A percentile compares a stretch with the other conserved stretches of the same genome.
These are phyloP conservation scores for Soucietia sequanensis DNA, from an alignment of 805 yeast species.

Conservation along the genomic window DNA sequence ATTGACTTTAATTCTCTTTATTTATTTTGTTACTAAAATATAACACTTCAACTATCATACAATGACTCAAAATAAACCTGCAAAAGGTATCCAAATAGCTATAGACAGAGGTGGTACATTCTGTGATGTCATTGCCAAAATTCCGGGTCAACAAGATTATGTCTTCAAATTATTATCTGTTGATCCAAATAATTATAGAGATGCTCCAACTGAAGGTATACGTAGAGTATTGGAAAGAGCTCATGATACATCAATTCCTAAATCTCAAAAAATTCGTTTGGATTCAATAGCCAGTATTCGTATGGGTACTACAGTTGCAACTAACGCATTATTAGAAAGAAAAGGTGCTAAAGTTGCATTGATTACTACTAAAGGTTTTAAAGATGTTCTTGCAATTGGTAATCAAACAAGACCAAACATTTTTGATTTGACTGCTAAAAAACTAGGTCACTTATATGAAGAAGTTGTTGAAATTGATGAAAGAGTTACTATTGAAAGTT, in stretches of 20 bases:
- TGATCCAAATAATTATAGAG: slow-evolving; percentile 82
- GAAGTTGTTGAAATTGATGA: slow-evolving; percentile 84
- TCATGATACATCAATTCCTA: slow-evolving; percentile 52
- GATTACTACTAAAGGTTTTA: slow-evolving; percentile 84
- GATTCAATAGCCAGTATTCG: slow-evolving; percentile 65
- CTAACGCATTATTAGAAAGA: slow-evolving; percentile 89
- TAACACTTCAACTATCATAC: background rate
- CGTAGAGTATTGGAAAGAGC: slow-evolving; percentile 69
- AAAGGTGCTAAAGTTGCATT: slow-evolving; percentile 89
- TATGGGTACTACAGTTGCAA: slow-evolving; percentile 95
- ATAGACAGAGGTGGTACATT: slow-evolving; percentile 79
- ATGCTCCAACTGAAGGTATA: slow-evolving; percentile 92
- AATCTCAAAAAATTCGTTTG: slow-evolving; percentile 47
- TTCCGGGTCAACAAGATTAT: slow-evolving; percentile 53
- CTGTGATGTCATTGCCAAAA: slow-evolving; percentile 65
- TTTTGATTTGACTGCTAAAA: slow-evolving; percentile 75
- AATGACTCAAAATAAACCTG: slow-evolving; percentile 2
- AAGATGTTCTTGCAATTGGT: slow-evolving; percentile 79
- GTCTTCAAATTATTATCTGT: slow-evolving; percentile 81
- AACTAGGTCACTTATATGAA: slow-evolving; percentile 70
- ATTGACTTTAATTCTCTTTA: no score
- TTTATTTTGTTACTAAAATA: no score
- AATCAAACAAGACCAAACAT: slow-evolving; percentile 90
- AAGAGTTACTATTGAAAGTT: slow-evolving; percentile 76
- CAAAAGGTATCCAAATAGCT: slow-evolving; percentile 27